Evolutionary conservation across 1,284 basidiomycete species (phyloP).

Genomic region (Cutaneotrichosporon cutaneum): DNA sequence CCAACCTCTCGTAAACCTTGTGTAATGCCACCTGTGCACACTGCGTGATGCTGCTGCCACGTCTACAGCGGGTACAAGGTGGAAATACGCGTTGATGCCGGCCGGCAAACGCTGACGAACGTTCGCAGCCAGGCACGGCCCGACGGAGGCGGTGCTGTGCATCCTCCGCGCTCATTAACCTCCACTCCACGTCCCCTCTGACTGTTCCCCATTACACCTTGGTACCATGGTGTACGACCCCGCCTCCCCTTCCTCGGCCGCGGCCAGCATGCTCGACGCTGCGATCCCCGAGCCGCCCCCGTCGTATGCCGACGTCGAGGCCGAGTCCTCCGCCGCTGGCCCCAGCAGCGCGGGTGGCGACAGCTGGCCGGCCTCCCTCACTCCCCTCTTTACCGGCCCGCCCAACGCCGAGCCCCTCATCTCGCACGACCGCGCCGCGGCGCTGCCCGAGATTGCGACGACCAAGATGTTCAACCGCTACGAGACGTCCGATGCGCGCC

Average conservation of each 20-base stretch:
- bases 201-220: neutral
- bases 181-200: neutral
- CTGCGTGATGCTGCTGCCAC: too few species aligned
- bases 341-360: neutral
- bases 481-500: constrained; percentile 28
- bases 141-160: neutral
- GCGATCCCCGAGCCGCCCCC: constrained; percentile 33
- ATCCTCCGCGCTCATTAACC: neutral
- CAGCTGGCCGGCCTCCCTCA: constrained; percentile 23
- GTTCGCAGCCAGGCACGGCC: neutral
- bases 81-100: neutral
- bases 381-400: constrained; percentile 35
- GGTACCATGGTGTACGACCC: constrained; percentile 13
- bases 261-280: neutral
- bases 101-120: neutral
- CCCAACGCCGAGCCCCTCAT: constrained; percentile 36
- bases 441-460: constrained; percentile 22
- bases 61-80: too few species aligned
- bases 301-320: constrained; percentile 33
- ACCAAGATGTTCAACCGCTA: constrained; percentile 10
- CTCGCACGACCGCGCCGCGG: constrained; percentile 17
- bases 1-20: too few species aligned
- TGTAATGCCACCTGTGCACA: too few species aligned
- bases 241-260: constrained; percentile 11
- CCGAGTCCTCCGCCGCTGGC: constrained; percentile 9